Conservation (phyloP, 768 basidiomycete genomes). For the Cantharellus cinnabarinus region DNA sequence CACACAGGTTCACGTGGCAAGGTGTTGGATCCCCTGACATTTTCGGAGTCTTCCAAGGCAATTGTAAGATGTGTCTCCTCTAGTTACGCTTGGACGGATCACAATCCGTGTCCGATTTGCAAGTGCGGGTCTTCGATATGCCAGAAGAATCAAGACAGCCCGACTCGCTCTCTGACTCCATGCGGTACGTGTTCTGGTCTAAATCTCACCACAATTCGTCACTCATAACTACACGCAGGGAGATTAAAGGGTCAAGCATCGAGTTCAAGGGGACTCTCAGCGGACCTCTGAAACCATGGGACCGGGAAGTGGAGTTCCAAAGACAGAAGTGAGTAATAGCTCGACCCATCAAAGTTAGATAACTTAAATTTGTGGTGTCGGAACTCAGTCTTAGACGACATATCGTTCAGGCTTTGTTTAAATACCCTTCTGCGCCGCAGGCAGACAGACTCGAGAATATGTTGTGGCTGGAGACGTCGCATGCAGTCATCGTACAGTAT, state of each 20-base stretch:
- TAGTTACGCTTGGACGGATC: too few species aligned
- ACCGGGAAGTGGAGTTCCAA: constrained; percentile 68
- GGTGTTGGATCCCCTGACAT: too few species aligned
- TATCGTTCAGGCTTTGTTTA: constrained; percentile 46
- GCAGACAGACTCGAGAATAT: constrained; percentile 64
- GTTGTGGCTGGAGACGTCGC: constrained; percentile 86
- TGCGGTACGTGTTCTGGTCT: too few species aligned
- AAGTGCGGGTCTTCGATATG: too few species aligned
- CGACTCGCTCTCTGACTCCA: too few species aligned
- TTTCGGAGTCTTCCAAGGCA: too few species aligned
- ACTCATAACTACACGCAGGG: neutral
- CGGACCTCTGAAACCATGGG: constrained; percentile 36
- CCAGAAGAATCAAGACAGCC: too few species aligned
- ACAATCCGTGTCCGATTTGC: too few species aligned
- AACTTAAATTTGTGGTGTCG: neutral
- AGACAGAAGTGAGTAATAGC: constrained; percentile 50
- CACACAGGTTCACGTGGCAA: too few species aligned
- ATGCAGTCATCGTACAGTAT: constrained; percentile 65
- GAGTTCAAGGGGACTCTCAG: constrained; percentile 3
- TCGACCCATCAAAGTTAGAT: neutral
- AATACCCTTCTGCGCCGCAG: constrained; percentile 48
- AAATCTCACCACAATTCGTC: too few species aligned
- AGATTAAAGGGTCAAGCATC: constrained; percentile 3
- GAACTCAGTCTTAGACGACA: constrained; percentile 40
- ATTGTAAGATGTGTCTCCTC: too few species aligned